Conservation (phyloP, 139 green algal genomes). For the Marvania coccoides region DNA sequence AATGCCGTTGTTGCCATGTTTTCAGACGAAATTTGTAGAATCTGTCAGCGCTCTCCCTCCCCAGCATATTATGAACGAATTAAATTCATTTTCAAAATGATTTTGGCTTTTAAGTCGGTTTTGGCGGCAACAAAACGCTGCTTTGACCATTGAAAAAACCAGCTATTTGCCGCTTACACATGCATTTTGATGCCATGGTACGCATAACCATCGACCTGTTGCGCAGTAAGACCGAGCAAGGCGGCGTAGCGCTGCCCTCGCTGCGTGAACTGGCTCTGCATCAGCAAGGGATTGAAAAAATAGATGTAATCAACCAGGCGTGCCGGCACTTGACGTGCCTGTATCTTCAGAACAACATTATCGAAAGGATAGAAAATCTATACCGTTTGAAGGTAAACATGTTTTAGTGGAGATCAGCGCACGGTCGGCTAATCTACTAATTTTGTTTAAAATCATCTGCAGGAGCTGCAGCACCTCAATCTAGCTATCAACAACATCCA, state of each 20-base stretch:
- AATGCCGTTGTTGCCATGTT: no score
- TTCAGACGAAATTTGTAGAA: no score
- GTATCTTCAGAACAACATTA: slow-evolving; percentile 90
- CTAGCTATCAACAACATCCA: slow-evolving; percentile 87
- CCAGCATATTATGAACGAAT: no score
- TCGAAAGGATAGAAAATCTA: slow-evolving; percentile 79
- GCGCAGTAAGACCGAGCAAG: slow-evolving; percentile 75
- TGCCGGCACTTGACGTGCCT: slow-evolving; percentile 81
- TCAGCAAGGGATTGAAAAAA: slow-evolving; percentile 81
- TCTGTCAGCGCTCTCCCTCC: no score
- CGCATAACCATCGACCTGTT: slow-evolving; percentile 50
- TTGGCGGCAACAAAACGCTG: no score
- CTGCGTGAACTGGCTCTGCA: slow-evolving; percentile 86
- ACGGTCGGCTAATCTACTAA: no score
- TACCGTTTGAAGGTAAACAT: slow-evolving; percentile 86
- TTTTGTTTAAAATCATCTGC: no score
- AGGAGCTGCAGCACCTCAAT: slow-evolving; percentile 90
- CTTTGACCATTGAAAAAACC: no score
- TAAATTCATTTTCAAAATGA: no score
- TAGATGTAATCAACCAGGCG: slow-evolving; percentile 68
- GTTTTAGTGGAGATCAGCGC: no score
- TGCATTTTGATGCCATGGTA: slow-evolving; percentile 25
- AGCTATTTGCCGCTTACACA: no score
- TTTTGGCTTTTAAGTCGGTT: no score
- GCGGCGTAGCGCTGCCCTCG: slow-evolving; percentile 73